phyloP scores from a whole-genome alignment of 2,329 filamentous ascomycete species.

The Paraphaeosphaeria minitans region DNA sequence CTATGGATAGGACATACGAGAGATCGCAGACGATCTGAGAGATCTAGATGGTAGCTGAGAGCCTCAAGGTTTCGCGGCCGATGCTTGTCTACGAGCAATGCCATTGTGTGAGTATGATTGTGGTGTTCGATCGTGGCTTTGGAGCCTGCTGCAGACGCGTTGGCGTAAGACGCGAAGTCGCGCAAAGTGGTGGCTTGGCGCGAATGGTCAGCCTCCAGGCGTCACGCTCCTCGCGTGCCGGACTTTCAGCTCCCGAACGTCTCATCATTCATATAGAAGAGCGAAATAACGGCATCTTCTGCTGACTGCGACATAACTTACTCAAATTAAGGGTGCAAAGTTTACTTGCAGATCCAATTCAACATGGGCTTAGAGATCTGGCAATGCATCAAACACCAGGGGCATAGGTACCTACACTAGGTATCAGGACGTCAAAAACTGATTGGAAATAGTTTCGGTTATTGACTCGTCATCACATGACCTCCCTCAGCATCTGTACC shows the following conservation, averaged over 20 bases:
- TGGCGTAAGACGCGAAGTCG: conserved; percentile 24
- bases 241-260: no score
- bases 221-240: no score
- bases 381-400: not conserved
- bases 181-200: conserved; percentile 38
- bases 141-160: conserved; percentile 32
- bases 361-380: not conserved
- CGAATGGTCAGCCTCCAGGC: not conserved
- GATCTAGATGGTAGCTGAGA: conserved; percentile 84
- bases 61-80: conserved; percentile 74
- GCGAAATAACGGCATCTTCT: no score
- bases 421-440: not conserved
- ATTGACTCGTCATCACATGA: not conserved
- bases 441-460: not conserved
- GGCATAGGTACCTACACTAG: not conserved
- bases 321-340: no score
- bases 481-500: not conserved
- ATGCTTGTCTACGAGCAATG: conserved; percentile 68
- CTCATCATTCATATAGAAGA: no score
- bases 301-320: no score
- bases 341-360: no score
- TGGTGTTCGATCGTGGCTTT: conserved; percentile 7
- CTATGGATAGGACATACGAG: conserved; percentile 63
- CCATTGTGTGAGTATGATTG: conserved; percentile 53
- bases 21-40: conserved; percentile 84